These are phyloP conservation scores for Podospora pseudopauciseta DNA, from an alignment of 495 filamentous ascomycete genomes.

Conservation along the genomic window DNA sequence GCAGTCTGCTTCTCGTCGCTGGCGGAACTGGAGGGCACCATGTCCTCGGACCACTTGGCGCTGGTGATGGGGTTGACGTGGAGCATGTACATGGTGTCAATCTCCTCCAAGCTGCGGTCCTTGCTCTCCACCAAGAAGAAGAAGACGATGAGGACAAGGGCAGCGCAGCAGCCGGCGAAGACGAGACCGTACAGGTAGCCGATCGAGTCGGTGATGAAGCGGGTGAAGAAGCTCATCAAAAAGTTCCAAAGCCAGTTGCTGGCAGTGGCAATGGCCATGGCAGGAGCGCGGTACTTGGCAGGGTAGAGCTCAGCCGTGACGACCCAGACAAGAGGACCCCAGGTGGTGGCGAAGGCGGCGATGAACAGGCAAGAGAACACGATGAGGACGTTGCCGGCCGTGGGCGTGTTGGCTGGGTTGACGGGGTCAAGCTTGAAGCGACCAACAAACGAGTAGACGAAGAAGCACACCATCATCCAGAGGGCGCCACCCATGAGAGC, in stretches of 20 bases:
- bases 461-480: constrained; percentile 69
- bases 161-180: constrained; percentile 69
- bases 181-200: constrained; percentile 81
- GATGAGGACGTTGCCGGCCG: constrained; percentile 67
- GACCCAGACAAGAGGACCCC: constrained; percentile 83
- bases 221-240: constrained; percentile 35
- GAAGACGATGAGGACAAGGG: constrained; percentile 69
- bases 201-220: constrained; percentile 67
- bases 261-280: constrained; percentile 73
- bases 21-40: constrained; percentile 5
- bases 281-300: constrained; percentile 66
- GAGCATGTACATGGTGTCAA: constrained; percentile 81
- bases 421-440: constrained; percentile 52
- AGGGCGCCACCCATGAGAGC: constrained; percentile 61
- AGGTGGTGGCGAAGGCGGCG: constrained; percentile 61
- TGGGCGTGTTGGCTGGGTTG: constrained; percentile 49
- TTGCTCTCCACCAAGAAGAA: constrained; percentile 65
- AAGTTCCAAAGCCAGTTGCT: constrained; percentile 93
- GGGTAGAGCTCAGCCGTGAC: constrained; percentile 81
- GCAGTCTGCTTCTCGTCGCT: constrained; percentile 7
- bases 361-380: constrained; percentile 80
- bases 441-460: constrained; percentile 72
- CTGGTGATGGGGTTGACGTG: constrained; percentile 59
- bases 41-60: constrained; percentile 24
- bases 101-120: constrained; percentile 53